Evolutionary conservation across 225 moss, liverwort and hornwort genomes (phyloP), one percentile per base, ranked within the genome.

Genomic region (Sphagnum tenellum): DNA sequence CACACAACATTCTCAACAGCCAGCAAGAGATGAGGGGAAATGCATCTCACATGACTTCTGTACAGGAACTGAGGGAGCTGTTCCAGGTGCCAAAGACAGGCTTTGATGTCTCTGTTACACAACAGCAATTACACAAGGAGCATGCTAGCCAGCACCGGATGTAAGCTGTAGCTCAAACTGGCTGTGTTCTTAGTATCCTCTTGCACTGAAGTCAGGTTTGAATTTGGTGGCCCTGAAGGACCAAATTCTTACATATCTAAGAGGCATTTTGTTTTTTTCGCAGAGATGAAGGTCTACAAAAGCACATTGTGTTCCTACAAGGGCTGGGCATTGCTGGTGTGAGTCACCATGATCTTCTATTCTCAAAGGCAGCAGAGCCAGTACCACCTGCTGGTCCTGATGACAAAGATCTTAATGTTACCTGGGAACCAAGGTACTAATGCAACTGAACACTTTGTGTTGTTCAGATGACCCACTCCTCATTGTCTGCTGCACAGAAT

Each of bases 331-430:
- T 93, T 62, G 85, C 98, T 55, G 98, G 98, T 44, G 92, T 98
- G 13, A 98, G 93, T 65, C 98, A 98, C 70, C 98, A 98, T 69
- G 98, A 98, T 74, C 70, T 93, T 69, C 87, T 98, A 6, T 98
- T 93, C 56, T 79, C 98, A 8, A 98, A 98, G 81, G 90, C 90
- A 76, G 98, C 85, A 47, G 87, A 93, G 64, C 88, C 90, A 46
- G 72, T 93, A 66, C 90, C 98, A 49, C 90, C 90, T 50, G 75
- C 90, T 14, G 78, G 57, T 12, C 73, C 82, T 54, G 87, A 79
- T 50, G 79, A 86, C 46, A 66, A 74, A 48, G 98, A 93, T 64
- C 66, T 78, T 0, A 69, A 77, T 46, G 92, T 85, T n/a, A 77
- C 79, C 2, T 90, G 92, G 90, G 93, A 90, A 73, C 88, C 87